Evolutionary conservation across 768 basidiomycete genomes (phyloP).

Genomic region (Lactarius evosmus): DNA sequence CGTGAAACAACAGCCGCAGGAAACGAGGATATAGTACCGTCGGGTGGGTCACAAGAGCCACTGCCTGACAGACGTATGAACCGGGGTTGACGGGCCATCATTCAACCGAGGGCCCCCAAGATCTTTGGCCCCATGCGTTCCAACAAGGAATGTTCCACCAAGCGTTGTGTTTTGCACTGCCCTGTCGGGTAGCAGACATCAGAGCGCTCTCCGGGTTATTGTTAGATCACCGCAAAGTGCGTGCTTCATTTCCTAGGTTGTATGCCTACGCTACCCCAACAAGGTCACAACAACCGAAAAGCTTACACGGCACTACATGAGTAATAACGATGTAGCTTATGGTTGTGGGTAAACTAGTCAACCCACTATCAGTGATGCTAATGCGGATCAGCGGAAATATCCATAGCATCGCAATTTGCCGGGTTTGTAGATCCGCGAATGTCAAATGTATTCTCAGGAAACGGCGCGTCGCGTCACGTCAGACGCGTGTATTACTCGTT

Average conservation of each 20-base stretch:
- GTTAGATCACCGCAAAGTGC: neutral
- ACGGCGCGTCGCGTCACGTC: slow-evolving; percentile 16
- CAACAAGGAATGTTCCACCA: neutral
- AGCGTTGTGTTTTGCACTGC: neutral
- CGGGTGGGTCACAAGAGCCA: neutral
- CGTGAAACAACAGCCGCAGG: slow-evolving; percentile 1
- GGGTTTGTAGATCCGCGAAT: slow-evolving; percentile 22
- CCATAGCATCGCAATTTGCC: slow-evolving; percentile 12
- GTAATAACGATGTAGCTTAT: neutral
- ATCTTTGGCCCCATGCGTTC: neutral
- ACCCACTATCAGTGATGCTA: neutral
- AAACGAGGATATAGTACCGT: neutral
- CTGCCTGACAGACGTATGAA: neutral
- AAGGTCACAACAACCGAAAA: neutral
- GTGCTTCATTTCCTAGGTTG: neutral
- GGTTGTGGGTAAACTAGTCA: neutral
- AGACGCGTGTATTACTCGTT: slow-evolving; percentile 2
- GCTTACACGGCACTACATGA: neutral
- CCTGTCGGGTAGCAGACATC: neutral
- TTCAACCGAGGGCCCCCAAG: neutral
- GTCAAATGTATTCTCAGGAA: neutral
- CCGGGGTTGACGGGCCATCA: neutral
- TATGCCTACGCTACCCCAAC: neutral
- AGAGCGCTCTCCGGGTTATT: slow-evolving; percentile 3
- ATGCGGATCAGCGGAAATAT: neutral